These are phyloP conservation scores for Floccularia luteovirens DNA, from an alignment of 768 basidiomycete genomes.

Conservation along the genomic window DNA sequence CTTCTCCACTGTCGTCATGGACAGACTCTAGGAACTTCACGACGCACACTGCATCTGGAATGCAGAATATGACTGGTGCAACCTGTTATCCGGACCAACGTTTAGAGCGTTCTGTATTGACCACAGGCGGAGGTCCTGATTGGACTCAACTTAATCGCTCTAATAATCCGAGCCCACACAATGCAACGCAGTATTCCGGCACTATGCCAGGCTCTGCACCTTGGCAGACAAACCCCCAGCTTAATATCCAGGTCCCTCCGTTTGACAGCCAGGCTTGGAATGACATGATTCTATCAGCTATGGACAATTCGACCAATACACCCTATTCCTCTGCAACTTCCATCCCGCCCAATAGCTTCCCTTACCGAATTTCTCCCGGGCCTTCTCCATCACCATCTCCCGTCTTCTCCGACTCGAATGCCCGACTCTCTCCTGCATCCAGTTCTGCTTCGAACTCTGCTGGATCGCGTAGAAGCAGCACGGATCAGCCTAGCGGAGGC, in stretches of 20 bases:
- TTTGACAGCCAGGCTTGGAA: constrained; percentile 18
- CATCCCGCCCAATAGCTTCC: constrained; percentile 17
- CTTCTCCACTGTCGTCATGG: not conserved
- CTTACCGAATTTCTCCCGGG: constrained; percentile 23
- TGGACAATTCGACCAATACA: constrained; percentile 15
- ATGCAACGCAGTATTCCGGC: not conserved
- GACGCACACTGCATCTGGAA: too few species aligned
- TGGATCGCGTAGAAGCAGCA: constrained; percentile 18
- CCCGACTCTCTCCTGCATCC: constrained; percentile 11
- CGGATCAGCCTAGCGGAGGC: constrained; percentile 18
- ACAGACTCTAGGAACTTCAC: not conserved
- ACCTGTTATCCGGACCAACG: too few species aligned
- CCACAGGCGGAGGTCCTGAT: not conserved
- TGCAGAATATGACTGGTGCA: too few species aligned
- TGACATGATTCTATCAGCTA: constrained; percentile 16
- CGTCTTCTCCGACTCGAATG: constrained; percentile 12
- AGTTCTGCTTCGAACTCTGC: constrained; percentile 12
- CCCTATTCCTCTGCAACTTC: constrained; percentile 15
- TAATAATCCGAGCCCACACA: not conserved
- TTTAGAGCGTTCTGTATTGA: too few species aligned
- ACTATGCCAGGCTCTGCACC: not conserved
- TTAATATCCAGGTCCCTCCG: constrained; percentile 18
- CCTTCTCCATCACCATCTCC: constrained; percentile 26
- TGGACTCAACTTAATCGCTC: not conserved
- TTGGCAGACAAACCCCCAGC: constrained; percentile 14